Evolutionary conservation across 164 flowering plant genomes (phyloP), one percentile per base, ranked within the genome.

Genomic region (Kalanchoe fedtschenkoi): DNA sequence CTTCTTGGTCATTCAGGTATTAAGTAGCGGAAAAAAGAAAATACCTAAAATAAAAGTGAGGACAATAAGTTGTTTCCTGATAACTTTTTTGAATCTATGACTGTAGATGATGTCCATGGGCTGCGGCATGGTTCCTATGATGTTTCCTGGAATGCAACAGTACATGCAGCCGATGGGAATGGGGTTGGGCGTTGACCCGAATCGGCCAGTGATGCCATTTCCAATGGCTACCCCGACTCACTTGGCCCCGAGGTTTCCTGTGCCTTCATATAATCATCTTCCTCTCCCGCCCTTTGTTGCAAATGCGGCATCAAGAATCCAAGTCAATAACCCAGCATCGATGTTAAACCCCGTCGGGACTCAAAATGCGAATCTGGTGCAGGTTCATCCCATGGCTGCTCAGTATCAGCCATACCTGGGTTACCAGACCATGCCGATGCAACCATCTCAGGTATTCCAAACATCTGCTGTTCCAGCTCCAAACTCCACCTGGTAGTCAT

Each of bases 41-140:
- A 37, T 37, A 37, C 39, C 39, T 2, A 37, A 5, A 37, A 9
- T 44, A 2, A 5, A 22, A 5, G 24, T 1, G 0, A 6, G n/a
- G 22, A 44, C 22, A 44, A 22, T 47, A 22, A 22, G 2, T 47
- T 47, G 13, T 37, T 5, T 9, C 39, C 11, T 37, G 13, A 37
- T 47, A 22, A 59, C 22, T 53, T 43, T n/a, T 60, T 53, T 22
- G 53, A 64, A 53, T 24, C 28, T 41, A 34, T 62, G 68, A 65
- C 21, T 62, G 70, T 84, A 91, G 98, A 83, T 88, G 96, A 82
- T 91, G 95, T 91, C 96, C 66, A 87, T 91, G 98, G 92, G 96
- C 61, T 87, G 89, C 62, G 76, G 91, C 61, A 80, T 91, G 88
- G 80, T 82, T 5, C 90, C 95, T 6, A 80, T 87, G 89, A 82